Percentiles rank a stretch among this genome's conserved stretches.
These are phyloP conservation scores for Hemileia vastatrix DNA, from an alignment of 1,284 basidiomycete genomes.

Conservation along the genomic window DNA sequence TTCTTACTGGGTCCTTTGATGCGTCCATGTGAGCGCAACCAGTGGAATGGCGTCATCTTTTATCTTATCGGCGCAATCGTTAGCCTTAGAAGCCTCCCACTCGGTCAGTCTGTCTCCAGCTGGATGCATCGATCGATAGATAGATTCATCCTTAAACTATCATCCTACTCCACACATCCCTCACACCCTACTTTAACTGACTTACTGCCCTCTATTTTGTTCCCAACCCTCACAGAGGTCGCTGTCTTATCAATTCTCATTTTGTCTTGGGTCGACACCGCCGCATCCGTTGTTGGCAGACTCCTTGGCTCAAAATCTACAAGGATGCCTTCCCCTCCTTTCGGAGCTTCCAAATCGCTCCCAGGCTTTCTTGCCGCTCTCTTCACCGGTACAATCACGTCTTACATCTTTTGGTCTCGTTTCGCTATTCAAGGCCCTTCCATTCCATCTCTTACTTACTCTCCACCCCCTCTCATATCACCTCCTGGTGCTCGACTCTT, in stretches of 20 bases:
- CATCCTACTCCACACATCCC: no score
- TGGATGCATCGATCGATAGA: no score
- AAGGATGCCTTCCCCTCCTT: constrained; percentile 10
- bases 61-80: constrained; percentile 17
- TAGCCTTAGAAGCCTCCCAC: constrained; percentile 8
- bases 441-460: no score
- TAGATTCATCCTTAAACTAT: no score
- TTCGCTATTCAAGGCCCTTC: neutral
- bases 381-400: constrained; percentile 1
- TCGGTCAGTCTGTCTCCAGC: no score
- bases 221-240: no score
- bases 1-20: constrained; percentile 10
- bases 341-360: constrained; percentile 9
- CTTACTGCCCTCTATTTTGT: no score
- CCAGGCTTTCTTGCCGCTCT: constrained; percentile 11
- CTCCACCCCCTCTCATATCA: neutral
- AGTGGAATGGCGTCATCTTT: constrained; percentile 22
- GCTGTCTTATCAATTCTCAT: constrained; percentile 17
- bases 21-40: constrained; percentile 6
- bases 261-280: constrained; percentile 19
- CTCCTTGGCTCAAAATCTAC: neutral
- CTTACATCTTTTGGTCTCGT: constrained; percentile 5
- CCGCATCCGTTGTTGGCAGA: constrained; percentile 11
- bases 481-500: neutral
- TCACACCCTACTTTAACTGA: no score